These are phyloP conservation scores for Dovyalis caffra DNA, from an alignment of 345 rosid species.

Conservation along the genomic window DNA sequence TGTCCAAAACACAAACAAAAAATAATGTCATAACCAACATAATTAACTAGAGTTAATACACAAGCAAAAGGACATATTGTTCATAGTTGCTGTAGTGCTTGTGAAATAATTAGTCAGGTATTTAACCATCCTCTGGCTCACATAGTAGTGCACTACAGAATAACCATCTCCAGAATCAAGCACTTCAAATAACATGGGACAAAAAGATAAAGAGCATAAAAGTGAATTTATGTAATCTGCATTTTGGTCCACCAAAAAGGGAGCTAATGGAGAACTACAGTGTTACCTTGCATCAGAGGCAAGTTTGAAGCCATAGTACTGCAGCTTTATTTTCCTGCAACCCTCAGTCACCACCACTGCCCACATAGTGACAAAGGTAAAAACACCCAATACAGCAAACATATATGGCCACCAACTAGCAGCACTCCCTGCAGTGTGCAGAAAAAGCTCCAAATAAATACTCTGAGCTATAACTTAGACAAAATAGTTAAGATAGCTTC, in stretches of 20 bases:
- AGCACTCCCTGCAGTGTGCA: conserved; percentile 55
- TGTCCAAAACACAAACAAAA: conserved; percentile 40
- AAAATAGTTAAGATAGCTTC: not conserved
- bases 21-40: conserved; percentile 17
- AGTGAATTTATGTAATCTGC: not conserved
- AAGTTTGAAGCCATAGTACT: conserved; percentile 90
- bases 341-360: conserved; percentile 96
- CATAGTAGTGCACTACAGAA: not conserved
- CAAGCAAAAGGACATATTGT: not conserved
- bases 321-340: conserved; percentile 93
- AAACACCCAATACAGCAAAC: conserved; percentile 64
- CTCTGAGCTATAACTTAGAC: not conserved
- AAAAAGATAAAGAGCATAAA: not conserved
- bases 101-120: conserved; percentile 4
- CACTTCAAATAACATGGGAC: not conserved
- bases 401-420: conserved; percentile 72
- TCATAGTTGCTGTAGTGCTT: not conserved
- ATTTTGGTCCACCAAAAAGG: not conserved
- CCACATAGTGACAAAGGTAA: conserved; percentile 84
- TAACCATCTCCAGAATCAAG: conserved; percentile 2
- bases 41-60: conserved; percentile 7
- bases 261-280: not conserved
- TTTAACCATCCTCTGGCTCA: not conserved
- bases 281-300: conserved; percentile 83
- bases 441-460: conserved; percentile 11